Evolutionary conservation across 768 basidiomycete genomes (phyloP).

Genomic region (Termitomyces titanicus): DNA sequence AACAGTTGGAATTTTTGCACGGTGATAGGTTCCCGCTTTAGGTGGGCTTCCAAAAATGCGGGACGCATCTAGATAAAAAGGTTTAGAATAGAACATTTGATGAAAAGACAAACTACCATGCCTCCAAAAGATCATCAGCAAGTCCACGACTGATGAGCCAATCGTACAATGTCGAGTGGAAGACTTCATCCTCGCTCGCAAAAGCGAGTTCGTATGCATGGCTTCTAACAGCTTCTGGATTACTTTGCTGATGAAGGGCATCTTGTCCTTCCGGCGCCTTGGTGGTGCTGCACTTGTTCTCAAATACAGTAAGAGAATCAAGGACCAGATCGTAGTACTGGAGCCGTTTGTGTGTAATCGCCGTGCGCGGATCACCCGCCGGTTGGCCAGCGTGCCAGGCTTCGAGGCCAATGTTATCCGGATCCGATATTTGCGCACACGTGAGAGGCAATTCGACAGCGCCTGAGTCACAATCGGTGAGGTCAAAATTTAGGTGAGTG

Average conservation of each 20-base stretch:
- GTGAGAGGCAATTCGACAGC: conserved; percentile 81
- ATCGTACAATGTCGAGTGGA: conserved; percentile 92
- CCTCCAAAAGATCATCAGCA: conserved; percentile 89
- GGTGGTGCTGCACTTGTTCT: conserved; percentile 48
- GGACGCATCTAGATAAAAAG: conserved; percentile 64
- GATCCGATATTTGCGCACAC: conserved; percentile 78
- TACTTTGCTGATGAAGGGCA: conserved; percentile 31
- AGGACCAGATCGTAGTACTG: conserved; percentile 82
- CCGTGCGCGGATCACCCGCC: conserved; percentile 53
- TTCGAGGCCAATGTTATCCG: conserved; percentile 69
- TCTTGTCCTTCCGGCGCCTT: conserved; percentile 18
- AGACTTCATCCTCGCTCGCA: conserved; percentile 82
- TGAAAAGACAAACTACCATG: conserved; percentile 33
- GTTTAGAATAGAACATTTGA: conserved; percentile 6
- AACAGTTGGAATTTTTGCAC: conserved; percentile 84
- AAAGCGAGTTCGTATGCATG: conserved; percentile 89
- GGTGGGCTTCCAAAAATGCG: conserved; percentile 83
- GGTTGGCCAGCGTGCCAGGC: conserved; percentile 68
- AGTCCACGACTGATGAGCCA: conserved; percentile 82
- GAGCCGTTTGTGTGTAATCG: conserved; percentile 56
- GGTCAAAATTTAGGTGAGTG: background rate
- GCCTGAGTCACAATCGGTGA: conserved; percentile 41
- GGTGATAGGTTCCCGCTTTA: conserved; percentile 74
- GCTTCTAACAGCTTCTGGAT: conserved; percentile 69
- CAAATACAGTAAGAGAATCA: conserved; percentile 78